These are phyloP conservation scores for Metschnikowia dekortorum DNA, from an alignment of 805 yeast species.

Conservation along the genomic window DNA sequence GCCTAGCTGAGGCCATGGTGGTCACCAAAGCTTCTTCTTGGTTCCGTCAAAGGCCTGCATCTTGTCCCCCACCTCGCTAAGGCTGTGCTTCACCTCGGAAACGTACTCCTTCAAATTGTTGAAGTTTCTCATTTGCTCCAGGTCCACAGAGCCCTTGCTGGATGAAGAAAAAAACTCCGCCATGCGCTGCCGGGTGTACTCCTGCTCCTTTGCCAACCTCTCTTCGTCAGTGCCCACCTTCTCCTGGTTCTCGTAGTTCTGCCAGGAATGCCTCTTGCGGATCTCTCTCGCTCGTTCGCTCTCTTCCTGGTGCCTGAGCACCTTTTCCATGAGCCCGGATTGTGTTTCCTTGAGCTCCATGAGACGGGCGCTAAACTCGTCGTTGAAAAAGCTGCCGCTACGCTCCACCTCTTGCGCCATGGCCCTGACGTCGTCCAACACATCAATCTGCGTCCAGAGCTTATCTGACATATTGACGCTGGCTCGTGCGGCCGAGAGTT, in stretches of 20 bases:
- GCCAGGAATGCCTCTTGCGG: constrained; percentile 10
- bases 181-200: constrained; percentile 13
- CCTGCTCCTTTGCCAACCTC: constrained; percentile 9
- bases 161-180: constrained; percentile 14
- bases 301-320: constrained; percentile 26
- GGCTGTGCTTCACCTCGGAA: constrained; percentile 42
- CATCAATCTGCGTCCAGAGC: constrained; percentile 84
- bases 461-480: constrained; percentile 65
- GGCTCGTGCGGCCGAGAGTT: constrained; percentile 52
- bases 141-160: constrained; percentile 15
- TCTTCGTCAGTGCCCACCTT: constrained; percentile 5
- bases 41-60: constrained; percentile 45
- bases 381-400: constrained; percentile 49
- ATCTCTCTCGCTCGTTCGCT: constrained; percentile 15
- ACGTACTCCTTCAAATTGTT: constrained; percentile 48
- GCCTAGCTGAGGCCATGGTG: not conserved
- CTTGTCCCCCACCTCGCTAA: constrained; percentile 50
- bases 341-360: constrained; percentile 56
- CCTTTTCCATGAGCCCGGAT: constrained; percentile 29
- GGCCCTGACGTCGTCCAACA: constrained; percentile 70
- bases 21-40: constrained; percentile 40
- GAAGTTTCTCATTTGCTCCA: constrained; percentile 38
- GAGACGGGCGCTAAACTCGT: constrained; percentile 48
- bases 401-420: constrained; percentile 45
- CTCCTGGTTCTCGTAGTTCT: constrained; percentile 5